These are phyloP conservation scores for Boletus mariae DNA, from an alignment of 1,284 basidiomycete species.

Conservation along the genomic window DNA sequence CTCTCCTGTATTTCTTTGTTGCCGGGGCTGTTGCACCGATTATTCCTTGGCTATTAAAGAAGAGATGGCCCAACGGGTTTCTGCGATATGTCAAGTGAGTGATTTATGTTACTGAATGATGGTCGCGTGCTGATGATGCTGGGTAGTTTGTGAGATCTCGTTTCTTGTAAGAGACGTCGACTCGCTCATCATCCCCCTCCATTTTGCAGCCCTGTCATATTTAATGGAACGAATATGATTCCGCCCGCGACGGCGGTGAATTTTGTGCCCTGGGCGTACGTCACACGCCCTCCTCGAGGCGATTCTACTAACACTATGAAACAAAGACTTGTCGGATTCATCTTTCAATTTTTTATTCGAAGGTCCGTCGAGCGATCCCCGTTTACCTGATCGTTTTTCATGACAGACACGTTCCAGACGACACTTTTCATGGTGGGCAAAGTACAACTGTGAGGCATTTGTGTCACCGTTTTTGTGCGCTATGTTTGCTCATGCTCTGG, in stretches of 20 bases:
- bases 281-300: slow-evolving; percentile 4
- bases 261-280: slow-evolving; percentile 38
- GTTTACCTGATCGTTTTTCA: neutral
- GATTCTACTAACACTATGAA: neutral
- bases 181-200: neutral
- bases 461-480: accelerated
- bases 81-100: slow-evolving; percentile 47
- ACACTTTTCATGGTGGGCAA: slow-evolving; percentile 69
- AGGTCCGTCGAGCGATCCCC: slow-evolving; percentile 31
- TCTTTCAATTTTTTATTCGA: slow-evolving; percentile 61
- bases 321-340: slow-evolving; percentile 45
- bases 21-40: slow-evolving; percentile 43
- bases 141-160: slow-evolving; percentile 22
- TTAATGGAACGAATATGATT: slow-evolving; percentile 32
- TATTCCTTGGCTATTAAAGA: slow-evolving; percentile 40
- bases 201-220: slow-evolving; percentile 31
- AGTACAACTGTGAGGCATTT: slow-evolving; percentile 62
- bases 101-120: neutral
- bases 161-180: neutral
- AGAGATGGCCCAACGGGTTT: slow-evolving; percentile 42
- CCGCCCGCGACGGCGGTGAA: slow-evolving; percentile 44
- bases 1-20: slow-evolving; percentile 46
- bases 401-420: slow-evolving; percentile 33
- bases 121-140: neutral
- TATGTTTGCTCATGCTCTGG: neutral